Evolutionary conservation across 225 moss, liverwort and hornwort species (phyloP).

Genomic region (Ulota crispa): DNA sequence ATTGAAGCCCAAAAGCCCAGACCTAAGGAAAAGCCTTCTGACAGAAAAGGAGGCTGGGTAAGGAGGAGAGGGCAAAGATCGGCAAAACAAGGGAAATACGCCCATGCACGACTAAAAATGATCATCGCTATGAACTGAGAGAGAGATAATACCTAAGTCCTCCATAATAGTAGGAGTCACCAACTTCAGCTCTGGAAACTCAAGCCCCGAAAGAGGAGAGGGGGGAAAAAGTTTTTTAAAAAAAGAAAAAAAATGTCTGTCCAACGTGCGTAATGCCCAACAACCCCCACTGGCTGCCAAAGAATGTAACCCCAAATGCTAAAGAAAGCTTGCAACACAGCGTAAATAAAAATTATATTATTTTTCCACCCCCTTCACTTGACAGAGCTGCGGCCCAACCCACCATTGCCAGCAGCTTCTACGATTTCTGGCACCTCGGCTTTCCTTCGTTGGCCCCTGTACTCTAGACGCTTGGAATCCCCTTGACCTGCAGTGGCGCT

Average conservation of each 20-base stretch:
- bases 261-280: slow-evolving; percentile 25
- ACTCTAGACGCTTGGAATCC: slow-evolving; percentile 48
- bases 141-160: slow-evolving; percentile 20
- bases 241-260: slow-evolving; percentile 30
- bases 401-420: slow-evolving; percentile 52
- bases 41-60: slow-evolving; percentile 19
- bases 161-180: slow-evolving; percentile 22
- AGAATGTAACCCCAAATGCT: slow-evolving; percentile 26
- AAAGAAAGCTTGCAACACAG: slow-evolving; percentile 14
- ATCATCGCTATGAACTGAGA: slow-evolving; percentile 44
- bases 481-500: slow-evolving; percentile 30
- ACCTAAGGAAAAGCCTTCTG: slow-evolving; percentile 23
- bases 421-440: slow-evolving; percentile 45
- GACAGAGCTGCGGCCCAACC: slow-evolving; percentile 46
- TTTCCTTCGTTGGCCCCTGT: slow-evolving; percentile 50
- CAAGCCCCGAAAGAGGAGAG: not conserved
- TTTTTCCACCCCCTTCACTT: slow-evolving; percentile 20
- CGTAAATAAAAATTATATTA: slow-evolving; percentile 1
- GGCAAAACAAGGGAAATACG: slow-evolving; percentile 31
- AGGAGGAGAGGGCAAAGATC: slow-evolving; percentile 32
- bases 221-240: no score
- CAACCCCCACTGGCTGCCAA: slow-evolving; percentile 37
- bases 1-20: slow-evolving; percentile 38
- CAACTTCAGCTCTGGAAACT: slow-evolving; percentile 38
- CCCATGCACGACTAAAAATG: slow-evolving; percentile 41